Base-by-base conservation (phyloP, 306 rosid species). In the Castanea sativa region DNA sequence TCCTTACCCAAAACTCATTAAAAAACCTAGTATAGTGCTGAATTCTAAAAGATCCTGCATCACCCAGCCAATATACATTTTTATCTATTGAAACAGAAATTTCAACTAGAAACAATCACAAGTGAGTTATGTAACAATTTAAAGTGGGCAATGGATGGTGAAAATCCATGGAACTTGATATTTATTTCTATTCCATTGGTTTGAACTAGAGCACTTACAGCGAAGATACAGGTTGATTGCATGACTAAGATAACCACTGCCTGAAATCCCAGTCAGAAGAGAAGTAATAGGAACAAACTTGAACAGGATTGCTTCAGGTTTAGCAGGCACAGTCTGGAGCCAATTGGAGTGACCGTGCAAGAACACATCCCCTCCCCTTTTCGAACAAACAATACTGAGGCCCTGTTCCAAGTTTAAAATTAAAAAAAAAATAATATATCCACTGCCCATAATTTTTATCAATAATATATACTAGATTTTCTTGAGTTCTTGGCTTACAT, bases 211-310 rank as follows among this genome's bases (percentile, higher is more conserved):
- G 55, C 59, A 83, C 93, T 16, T 94, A 94, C 98, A 94, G 69
- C 98, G 98, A 60, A 92, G 85, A 83, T 94, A 94, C 88, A 94
- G 86, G 89, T 94, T 94, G 82, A 94, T 92, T 74, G 98, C 98
- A 88, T 94, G 98, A 82, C 93, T 92, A 20, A 94, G 98, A 90
- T 92, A 94, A 78, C 98, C 98, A 78, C 97, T 92, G 69, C 98
- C 98, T n/a, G 97, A 92, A 86, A 94, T 83, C 79, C 98, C 98
- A 2, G 97, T 73, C 77, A 94, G 92, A 81, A 94, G 95, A 58
- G 98, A 94, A 60, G 97, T 88, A 80, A 94, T 92, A 8, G 97
- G 97, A 49, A 92, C 94, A 83, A 94, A 94, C 83, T 89, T 92
- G 90, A 94, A 90, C 64, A 79, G 87, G 71, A 92, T 86, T 30